Base-by-base conservation (phyloP, 495 filamentous ascomycete genomes). In the Lophium mytilinum region DNA sequence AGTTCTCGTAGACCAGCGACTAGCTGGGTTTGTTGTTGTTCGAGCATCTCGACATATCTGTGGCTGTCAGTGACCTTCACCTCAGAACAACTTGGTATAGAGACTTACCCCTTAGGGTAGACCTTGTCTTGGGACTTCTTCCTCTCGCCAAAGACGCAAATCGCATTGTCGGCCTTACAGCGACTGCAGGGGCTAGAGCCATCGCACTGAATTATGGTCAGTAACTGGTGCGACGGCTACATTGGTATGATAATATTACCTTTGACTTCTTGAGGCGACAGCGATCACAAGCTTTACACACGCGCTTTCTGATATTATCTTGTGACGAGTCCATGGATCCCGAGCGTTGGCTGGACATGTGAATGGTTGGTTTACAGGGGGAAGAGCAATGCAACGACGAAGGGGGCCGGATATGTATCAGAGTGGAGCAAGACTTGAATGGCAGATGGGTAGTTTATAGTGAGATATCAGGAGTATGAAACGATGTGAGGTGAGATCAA, bases 191-290 rank as follows among this genome's bases (percentile, higher is more conserved):
- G 83, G 49, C 79, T 81, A 52, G 83, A 76, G 55, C 83, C 83
- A 63, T 85, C 82, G 69, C 83, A 86, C 80, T 84, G 24, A 54
- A 72, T 9, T 19, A 21, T 9, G 1, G 37, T 63, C 46, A 63
- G 55, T 53, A 41, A 17, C 0, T 46, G 49, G 4, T 40, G 24
- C 19, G 9, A 8, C 19, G 8, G 19, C 17, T 21, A 11, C 14
- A 7, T 19, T 11, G 14, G 14, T 10, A 62, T 24, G 35, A 52
- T 37, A 43, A 60, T n/a, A 70, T 46, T 69, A 81, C 82, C 78
- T 86, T 86, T 57, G 80, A 84, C 70, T 87, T 87, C 73, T 85
- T 87, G 72, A 85, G 80, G 57, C 83, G 73, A 75, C 83, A 86
- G 59, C 83, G 73, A 69, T 86, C 83, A 61, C 83, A 86, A 19